phyloP scores from a whole-genome alignment of 2,329 filamentous ascomycete species.

The Conoideocrella luteorostrata region DNA sequence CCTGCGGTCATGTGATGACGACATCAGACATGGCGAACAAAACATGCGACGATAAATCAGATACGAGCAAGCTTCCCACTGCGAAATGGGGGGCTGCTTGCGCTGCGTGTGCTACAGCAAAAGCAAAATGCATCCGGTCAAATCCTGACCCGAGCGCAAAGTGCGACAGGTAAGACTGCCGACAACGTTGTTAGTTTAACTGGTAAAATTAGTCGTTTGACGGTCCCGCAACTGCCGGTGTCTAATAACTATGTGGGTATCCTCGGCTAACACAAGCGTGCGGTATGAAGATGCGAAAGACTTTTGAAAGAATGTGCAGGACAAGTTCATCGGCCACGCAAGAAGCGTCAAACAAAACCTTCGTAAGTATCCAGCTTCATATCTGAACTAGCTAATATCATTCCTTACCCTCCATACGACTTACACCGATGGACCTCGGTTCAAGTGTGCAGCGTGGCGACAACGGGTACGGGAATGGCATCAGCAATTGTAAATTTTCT shows the following conservation, averaged over 20 bases:
- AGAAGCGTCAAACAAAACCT: conserved; percentile 43
- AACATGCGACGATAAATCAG: conserved; percentile 5
- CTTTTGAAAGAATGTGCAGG: conserved; percentile 40
- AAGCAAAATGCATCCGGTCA: conserved; percentile 44
- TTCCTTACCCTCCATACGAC: not conserved
- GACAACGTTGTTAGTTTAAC: not conserved
- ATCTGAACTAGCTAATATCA: not conserved
- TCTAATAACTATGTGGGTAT: not conserved
- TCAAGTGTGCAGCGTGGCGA: not conserved
- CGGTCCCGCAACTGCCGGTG: not conserved
- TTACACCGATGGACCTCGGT: not conserved
- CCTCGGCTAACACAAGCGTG: conserved; percentile 2
- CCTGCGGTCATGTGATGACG: conserved; percentile 8
- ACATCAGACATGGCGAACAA: conserved; percentile 5
- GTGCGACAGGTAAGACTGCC: conserved; percentile 35
- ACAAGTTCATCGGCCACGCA: conserved; percentile 42
- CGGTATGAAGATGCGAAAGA: conserved; percentile 35
- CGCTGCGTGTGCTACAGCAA: conserved; percentile 40
- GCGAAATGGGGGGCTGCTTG: conserved; percentile 46
- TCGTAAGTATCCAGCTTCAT: conserved; percentile 35
- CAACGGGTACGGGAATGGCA: not conserved
- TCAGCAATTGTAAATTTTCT: not conserved
- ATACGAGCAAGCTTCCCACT: conserved; percentile 26
- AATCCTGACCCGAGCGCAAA: conserved; percentile 30
- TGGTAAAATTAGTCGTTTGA: not conserved